Conservation (phyloP, 768 basidiomycete genomes). For the Lanmaoa rubissima region DNA sequence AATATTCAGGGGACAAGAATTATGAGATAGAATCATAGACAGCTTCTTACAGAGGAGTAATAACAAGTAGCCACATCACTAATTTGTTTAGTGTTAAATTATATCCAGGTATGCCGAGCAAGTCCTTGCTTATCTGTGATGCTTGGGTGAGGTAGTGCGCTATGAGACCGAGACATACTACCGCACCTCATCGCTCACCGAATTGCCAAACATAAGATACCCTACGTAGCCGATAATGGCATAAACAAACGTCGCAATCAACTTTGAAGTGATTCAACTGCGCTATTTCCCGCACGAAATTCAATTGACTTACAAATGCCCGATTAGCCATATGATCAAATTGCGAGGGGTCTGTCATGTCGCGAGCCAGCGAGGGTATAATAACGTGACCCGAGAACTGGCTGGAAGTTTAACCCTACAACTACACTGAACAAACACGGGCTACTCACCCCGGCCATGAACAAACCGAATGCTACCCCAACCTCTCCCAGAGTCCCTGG, state of each 20-base stretch:
- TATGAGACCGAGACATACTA: background rate
- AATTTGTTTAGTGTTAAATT: conserved; percentile 66
- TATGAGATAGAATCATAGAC: background rate
- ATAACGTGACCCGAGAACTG: conserved; percentile 92
- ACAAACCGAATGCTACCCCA: conserved; percentile 81
- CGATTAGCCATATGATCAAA: conserved; percentile 83
- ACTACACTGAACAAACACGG: background rate
- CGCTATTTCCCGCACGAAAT: background rate
- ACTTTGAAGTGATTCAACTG: conserved; percentile 33
- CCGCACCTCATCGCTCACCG: conserved; percentile 76
- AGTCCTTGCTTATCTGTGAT: conserved; percentile 74
- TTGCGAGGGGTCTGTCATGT: conserved; percentile 81
- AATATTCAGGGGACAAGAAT: conserved; percentile 16
- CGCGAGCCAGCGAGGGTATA: conserved; percentile 84
- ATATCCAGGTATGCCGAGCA: conserved; percentile 72
- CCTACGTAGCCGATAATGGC: conserved; percentile 75
- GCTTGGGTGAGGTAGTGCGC: background rate
- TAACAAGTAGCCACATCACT: conserved; percentile 84
- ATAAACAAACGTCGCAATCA: conserved; percentile 61
- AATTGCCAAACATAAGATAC: conserved; percentile 87
- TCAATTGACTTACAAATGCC: conserved; percentile 67
- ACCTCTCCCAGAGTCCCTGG: conserved; percentile 55
- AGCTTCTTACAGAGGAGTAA: conserved; percentile 61
- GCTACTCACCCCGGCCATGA: conserved; percentile 81
- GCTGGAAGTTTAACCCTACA: background rate